Evolutionary conservation across 495 filamentous ascomycete genomes (phyloP), one percentile per base, ranked within the genome.

Genomic region (Lindgomyces ingoldianus): DNA sequence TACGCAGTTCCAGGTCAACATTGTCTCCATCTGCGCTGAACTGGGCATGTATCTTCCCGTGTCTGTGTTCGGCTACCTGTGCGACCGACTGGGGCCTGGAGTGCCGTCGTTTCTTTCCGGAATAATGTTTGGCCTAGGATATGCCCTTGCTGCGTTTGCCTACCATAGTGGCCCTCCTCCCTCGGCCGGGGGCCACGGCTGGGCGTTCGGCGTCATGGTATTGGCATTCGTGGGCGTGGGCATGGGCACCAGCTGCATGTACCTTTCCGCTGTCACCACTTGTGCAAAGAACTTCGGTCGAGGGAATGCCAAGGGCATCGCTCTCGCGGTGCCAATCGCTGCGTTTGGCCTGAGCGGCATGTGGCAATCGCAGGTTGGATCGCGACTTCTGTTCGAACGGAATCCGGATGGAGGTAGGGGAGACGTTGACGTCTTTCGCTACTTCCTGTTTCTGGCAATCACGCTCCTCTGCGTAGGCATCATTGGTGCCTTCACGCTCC

Each of bases 211-310:
- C 72, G 77, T 89, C 61, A 96, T 98, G 94, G 74, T 96, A 1
- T 57, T 89, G 52, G 89, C 90, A 1, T 98, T 98, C 69, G 81
- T 90, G 19, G 77, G 79, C 8, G 84, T 97, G 49, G 94, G 94
- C 0, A 83, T 86, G 64, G 93, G 87, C 4, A 97, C 94, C 0
- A 87, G 87, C 62, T 82, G 82, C 70, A 90, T 98, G 87, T 97
- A 98, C 73, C 73, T 97, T 25, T 81, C 84, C 36, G 89, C 90
- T 0, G 88, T 98, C 27, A 91, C 94, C 22, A 96, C 93, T 1
- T 96, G 91, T 62, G 94, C 93, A 24, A 98, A 98, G 84, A 98
- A 96, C 75, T 97, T 98, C 74, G 91, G 93, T 19, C 80, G 87
- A 41, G 90, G 92, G 2, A 91, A 88, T 71, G 85, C 95, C 69